Percentiles rank a stretch among this genome's conserved stretches.
These are phyloP conservation scores for Ceriops zippeliana DNA, from an alignment of 345 rosid genomes.

Conservation along the genomic window DNA sequence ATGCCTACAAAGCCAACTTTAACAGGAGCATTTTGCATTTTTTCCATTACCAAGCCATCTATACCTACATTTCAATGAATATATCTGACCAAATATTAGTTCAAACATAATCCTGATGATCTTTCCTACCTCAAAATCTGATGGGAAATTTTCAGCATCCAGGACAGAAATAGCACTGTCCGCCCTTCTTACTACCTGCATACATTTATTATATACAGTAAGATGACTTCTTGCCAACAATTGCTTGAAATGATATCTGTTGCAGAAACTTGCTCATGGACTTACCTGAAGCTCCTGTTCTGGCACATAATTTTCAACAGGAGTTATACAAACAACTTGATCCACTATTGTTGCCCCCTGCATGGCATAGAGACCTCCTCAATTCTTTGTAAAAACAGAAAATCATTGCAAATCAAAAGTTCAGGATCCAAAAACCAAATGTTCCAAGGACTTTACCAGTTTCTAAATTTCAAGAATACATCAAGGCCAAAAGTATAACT, in stretches of 20 bases:
- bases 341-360: constrained; percentile 97
- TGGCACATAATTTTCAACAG: constrained; percentile 63
- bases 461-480: too few relatives aligned
- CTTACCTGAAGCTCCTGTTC: constrained; percentile 46
- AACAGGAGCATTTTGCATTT: not conserved
- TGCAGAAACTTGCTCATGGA: constrained; percentile 8
- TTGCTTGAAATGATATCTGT: constrained; percentile 11
- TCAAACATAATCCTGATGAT: not conserved
- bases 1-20: constrained; percentile 1
- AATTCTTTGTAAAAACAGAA: not conserved
- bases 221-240: constrained; percentile 5
- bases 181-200: constrained; percentile 57
- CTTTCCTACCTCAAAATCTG: constrained; percentile 49
- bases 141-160: constrained; percentile 30
- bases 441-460: not conserved
- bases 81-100: not conserved
- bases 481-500: too few relatives aligned
- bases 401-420: not conserved
- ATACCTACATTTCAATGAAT: not conserved
- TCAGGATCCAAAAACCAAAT: not conserved
- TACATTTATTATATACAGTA: constrained; percentile 12
- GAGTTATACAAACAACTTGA: constrained; percentile 63
- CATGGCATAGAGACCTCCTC: constrained; percentile 3
- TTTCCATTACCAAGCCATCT: not conserved
- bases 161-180: constrained; percentile 37